Base-by-base conservation (phyloP, 768 basidiomycete species). In the Gloeopeniophorella convolvens region DNA sequence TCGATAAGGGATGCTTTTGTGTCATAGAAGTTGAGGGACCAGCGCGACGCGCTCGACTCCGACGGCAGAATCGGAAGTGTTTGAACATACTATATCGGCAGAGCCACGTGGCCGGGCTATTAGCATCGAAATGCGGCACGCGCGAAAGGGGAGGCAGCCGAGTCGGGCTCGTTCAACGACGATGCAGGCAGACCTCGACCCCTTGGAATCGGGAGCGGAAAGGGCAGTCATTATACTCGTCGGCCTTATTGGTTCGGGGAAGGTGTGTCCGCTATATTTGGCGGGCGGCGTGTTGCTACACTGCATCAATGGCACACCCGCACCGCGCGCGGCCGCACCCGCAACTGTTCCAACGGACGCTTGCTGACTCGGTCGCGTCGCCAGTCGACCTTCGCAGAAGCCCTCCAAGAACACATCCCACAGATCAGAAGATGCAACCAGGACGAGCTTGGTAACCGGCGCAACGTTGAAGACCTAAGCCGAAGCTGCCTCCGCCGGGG, bases 381-480 rank as follows among this genome's bases (percentile, higher is more conserved):
- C n/a, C n/a, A n/a, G 75, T 74, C 77, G 15, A 84, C 85, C 2
- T 90, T 91, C 62, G 85, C 89, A 41, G 65, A 80, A 56, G 79
- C 82, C n/a, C 72, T 90, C 4, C 71, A 88, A 59, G 52, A 62
- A 4, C 66, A 82, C 58, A 75, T 75, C 50, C 83, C 87, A 8
- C 66, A 66, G 34, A 85, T 88, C 62, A 69, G 70, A 36, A 74
- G 85, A 57, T 89, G 85, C 64, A 88, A 80, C 68, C 87, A 90
- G 65, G 89, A 91, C 60, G 83, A 89, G 46, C 72, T 91, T 35
- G 89, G 86, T 15, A 71, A 72, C 59, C 74, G 88, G 57, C 73
- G 72, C 11, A 65, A 59, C n/a, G 88, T 89, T 0, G 88, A 89
- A 62, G 62, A 67, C 8, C 65, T 81, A 31, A 82, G 79, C 5